Base-by-base conservation (phyloP, 169 alveolate species). In the Theileria orientalis region DNA sequence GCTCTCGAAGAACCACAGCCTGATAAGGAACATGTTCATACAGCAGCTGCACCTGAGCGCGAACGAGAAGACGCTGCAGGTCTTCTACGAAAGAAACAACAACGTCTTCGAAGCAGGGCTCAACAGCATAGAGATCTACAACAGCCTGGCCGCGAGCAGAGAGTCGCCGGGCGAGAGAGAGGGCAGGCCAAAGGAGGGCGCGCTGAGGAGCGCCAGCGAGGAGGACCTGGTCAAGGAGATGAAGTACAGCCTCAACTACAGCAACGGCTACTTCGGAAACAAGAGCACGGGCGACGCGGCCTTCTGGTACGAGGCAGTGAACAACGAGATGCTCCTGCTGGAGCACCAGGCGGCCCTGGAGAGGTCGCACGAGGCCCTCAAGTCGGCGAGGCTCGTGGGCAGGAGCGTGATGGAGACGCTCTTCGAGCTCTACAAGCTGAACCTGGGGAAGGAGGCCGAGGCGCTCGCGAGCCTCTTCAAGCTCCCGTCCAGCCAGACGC, bases 101-200 rank as follows among this genome's bases (percentile, higher is more conserved):
- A 70, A 59, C 52, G 63, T 70, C 29, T 41, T 63, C 56, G 56
- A 68, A 19, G 86, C 86, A 8, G 86, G 86, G 1, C 33, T 69
- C 30, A 69, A 70, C 64, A 63, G 79, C n/a, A 66, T 54, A 14
- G 51, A 62, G 35, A 70, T 49, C 19, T 59, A 46, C 52, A 42
- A 64, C 16, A 40, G 47, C 21, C 23, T 64, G 19, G 5, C 21
- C 19, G 23, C 74, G 3, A 46, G 8, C 74, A 40, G 61, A 32
- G 54, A 35, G 21, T 14, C 52, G 23, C 13, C 14, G 64, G 74
- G 74, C 19, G 74, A 35, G 6, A 40, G 23, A 35, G 61, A 64
- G n/a, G 47, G 63, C 2, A 64, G 23, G 35, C 32, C 21, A 27
- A 46, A 32, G 47, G 54, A 19, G 64, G n/a, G n/a, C n/a, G n/a